Evolutionary conservation across 2,329 filamentous ascomycete genomes (phyloP).

Genomic region (Rutstroemia sp.): DNA sequence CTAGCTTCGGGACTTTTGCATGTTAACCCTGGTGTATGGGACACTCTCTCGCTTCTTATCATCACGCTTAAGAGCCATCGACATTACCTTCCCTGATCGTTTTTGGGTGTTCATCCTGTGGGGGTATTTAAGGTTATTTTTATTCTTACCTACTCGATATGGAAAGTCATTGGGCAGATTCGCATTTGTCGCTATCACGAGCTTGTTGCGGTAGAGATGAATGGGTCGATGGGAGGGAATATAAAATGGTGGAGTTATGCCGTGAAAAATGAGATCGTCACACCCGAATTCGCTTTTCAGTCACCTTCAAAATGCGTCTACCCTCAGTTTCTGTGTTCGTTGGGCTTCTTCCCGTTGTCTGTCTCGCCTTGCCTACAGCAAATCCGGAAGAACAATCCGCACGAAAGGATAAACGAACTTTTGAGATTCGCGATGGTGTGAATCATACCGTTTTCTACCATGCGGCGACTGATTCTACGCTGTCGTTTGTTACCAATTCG

Average conservation of each 20-base stretch:
- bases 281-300: background rate
- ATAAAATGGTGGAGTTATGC: background rate
- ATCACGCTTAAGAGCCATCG: too few relatives aligned
- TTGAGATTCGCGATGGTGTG: conserved; percentile 31
- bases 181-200: background rate
- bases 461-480: conserved; percentile 35
- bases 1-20: conserved; percentile 5
- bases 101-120: background rate
- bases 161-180: background rate
- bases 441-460: conserved; percentile 42
- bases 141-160: background rate
- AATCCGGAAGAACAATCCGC: background rate
- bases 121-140: background rate
- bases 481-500: conserved; percentile 44
- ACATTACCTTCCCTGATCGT: conserved; percentile 4
- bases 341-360: conserved; percentile 11
- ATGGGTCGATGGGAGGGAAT: background rate
- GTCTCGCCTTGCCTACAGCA: conserved; percentile 13
- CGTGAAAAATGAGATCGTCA: too few relatives aligned
- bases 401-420: conserved; percentile 27
- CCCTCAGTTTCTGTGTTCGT: conserved; percentile 3
- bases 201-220: background rate
- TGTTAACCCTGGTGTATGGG: background rate
- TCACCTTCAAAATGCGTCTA: conserved; percentile 12
- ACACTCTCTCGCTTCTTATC: conserved; percentile 1